Conservation (phyloP, 192 early-diverging fungal genomes). For the Backusella luteola region DNA sequence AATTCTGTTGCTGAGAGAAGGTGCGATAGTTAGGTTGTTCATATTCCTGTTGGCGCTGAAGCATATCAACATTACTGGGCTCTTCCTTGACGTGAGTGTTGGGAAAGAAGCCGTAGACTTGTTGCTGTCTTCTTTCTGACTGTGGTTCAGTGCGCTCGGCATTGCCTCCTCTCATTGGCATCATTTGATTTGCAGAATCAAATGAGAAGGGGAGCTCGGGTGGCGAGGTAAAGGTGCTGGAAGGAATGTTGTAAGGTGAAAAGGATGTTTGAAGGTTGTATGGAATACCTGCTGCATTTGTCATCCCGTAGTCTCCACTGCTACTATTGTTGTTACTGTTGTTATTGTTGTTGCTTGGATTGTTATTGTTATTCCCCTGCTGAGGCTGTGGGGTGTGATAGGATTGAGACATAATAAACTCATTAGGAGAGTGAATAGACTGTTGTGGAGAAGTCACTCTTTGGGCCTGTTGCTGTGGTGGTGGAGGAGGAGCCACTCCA, state of each 20-base stretch:
- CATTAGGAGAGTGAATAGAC: slow-evolving; percentile 7
- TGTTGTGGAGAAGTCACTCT: slow-evolving; percentile 13
- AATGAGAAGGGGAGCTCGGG: slow-evolving; percentile 11
- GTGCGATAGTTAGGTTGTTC: slow-evolving; percentile 7
- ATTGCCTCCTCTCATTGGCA: background rate
- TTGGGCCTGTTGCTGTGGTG: background rate
- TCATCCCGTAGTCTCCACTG: background rate
- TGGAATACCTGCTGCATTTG: slow-evolving; percentile 7
- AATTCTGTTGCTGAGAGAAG: slow-evolving; percentile 3
- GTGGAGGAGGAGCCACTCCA: background rate
- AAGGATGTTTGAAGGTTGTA: slow-evolving; percentile 11
- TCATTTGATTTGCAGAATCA: slow-evolving; percentile 5
- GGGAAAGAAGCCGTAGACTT: background rate
- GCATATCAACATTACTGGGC: background rate
- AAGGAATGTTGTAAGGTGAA: slow-evolving; percentile 14
- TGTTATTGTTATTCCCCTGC: background rate
- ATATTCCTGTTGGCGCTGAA: slow-evolving; percentile 6
- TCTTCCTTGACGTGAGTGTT: slow-evolving; percentile 10
- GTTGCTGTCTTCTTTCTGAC: background rate
- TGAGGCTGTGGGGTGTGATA: slow-evolving; percentile 11
- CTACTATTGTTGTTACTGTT: background rate
- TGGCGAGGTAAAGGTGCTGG: slow-evolving; percentile 4
- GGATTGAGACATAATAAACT: slow-evolving; percentile 5
- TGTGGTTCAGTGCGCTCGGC: background rate
- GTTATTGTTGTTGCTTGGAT: background rate